Evolutionary conservation across 192 early-diverging fungal species (phyloP).

Genomic region (Phlyctochytrium planicorne): DNA sequence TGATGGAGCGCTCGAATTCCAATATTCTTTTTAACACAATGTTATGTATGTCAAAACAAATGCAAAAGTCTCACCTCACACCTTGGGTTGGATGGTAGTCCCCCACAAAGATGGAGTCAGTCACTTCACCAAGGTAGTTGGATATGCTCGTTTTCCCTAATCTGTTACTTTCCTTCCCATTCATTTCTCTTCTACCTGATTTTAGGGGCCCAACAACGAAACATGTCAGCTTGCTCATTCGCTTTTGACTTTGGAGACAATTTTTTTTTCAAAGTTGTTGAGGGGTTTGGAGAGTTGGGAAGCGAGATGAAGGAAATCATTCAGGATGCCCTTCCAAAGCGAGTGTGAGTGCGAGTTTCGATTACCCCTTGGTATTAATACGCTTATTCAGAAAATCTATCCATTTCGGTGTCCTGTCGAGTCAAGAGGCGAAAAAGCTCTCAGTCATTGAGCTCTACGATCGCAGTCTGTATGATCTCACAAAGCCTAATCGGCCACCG

Average conservation of each 20-base stretch:
- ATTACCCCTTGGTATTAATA: neutral
- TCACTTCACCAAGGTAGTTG: constrained; percentile 45
- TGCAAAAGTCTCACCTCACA: constrained; percentile 43
- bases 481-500: constrained; percentile 69
- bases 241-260: neutral
- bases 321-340: neutral
- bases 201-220: constrained; percentile 42
- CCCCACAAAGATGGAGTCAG: constrained; percentile 30
- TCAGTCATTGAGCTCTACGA: constrained; percentile 89
- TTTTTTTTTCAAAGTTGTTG: neutral
- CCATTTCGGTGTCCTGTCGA: constrained; percentile 92
- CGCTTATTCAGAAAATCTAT: constrained; percentile 66
- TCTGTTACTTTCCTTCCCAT: neutral
- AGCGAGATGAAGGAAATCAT: neutral
- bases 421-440: constrained; percentile 82
- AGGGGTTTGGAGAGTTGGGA: neutral
- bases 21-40: constrained; percentile 20
- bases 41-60: too few species aligned
- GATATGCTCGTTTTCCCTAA: constrained; percentile 43
- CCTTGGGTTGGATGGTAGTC: constrained; percentile 50
- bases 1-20: constrained; percentile 34
- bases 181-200: neutral
- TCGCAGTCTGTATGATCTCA: constrained; percentile 77
- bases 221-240: constrained; percentile 26
- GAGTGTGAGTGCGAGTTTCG: neutral